These are phyloP conservation scores for Cucurbitaria berberidis DNA, from an alignment of 2,329 filamentous ascomycete genomes.

Conservation along the genomic window DNA sequence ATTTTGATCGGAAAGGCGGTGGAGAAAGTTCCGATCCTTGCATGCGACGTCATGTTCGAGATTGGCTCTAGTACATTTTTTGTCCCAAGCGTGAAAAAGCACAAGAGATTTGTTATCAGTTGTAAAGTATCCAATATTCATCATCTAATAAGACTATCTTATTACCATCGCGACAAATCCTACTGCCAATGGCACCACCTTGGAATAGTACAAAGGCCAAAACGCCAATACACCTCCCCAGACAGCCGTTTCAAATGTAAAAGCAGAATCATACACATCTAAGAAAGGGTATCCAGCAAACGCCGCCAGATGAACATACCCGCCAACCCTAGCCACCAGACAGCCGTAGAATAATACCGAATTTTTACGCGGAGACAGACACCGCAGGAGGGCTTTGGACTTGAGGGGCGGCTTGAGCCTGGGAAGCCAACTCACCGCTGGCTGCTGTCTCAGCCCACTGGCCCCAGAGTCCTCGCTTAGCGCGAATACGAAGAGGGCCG, in stretches of 20 bases:
- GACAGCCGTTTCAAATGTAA: conserved; percentile 15
- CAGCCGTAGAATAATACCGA: conserved; percentile 13
- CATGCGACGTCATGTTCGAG: conserved; percentile 33
- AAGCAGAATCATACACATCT: conserved; percentile 23
- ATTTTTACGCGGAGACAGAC: conserved; percentile 30
- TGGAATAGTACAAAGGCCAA: conserved; percentile 7
- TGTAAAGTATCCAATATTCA: background rate
- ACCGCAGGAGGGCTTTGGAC: conserved; percentile 28
- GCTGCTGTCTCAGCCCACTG: conserved; percentile 80
- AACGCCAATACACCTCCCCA: conserved; percentile 27
- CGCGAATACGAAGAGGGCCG: conserved; percentile 79
- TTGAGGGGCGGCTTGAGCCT: conserved; percentile 26
- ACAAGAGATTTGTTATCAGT: background rate
- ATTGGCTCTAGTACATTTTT: no score
- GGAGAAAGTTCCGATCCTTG: conserved; percentile 27
- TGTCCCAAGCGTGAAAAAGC: no score
- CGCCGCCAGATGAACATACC: conserved; percentile 31
- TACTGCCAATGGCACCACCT: conserved; percentile 11
- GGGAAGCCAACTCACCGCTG: conserved; percentile 34
- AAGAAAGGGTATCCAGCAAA: conserved; percentile 44
- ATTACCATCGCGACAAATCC: no score
- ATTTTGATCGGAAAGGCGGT: conserved; percentile 29
- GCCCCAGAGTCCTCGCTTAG: conserved; percentile 96
- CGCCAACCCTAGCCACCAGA: conserved; percentile 11
- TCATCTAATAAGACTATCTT: conserved; percentile 18